These are phyloP conservation scores for Fraxinus excelsior DNA, from an alignment of 257 asterid genomes.

Conservation along the genomic window DNA sequence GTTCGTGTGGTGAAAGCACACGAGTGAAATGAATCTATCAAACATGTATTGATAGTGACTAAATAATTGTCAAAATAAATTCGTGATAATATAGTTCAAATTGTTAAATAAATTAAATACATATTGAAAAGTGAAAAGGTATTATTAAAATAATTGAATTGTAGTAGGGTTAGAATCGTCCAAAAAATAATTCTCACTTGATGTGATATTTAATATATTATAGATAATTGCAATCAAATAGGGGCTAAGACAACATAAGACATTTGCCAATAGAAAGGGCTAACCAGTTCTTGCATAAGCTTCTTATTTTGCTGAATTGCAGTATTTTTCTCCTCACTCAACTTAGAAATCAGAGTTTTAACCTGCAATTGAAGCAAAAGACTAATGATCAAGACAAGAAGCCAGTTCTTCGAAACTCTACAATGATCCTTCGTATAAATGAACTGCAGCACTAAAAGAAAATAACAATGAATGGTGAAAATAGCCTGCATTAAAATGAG, in stretches of 20 bases:
- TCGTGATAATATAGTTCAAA: too few relatives aligned
- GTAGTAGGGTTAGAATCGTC: too few relatives aligned
- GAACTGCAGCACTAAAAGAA: neutral
- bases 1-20: too few relatives aligned
- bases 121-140: too few relatives aligned
- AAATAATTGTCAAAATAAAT: too few relatives aligned
- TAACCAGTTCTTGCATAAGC: constrained; percentile 28
- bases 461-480: neutral
- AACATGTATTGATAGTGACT: too few relatives aligned
- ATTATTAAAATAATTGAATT: too few relatives aligned
- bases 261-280: neutral
- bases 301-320: constrained; percentile 23
- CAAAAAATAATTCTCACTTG: too few relatives aligned
- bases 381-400: neutral
- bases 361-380: constrained; percentile 20
- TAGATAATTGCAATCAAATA: too few relatives aligned
- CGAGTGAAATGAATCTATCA: too few relatives aligned
- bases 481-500: neutral
- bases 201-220: too few relatives aligned
- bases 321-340: constrained; percentile 26
- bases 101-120: too few relatives aligned
- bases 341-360: constrained; percentile 21
- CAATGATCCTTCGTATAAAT: neutral
- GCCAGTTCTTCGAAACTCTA: neutral
- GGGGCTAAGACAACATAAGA: neutral